Percentiles rank a stretch among this genome's conserved stretches.
Conservation (phyloP, 192 early-diverging fungal genomes). For the Backusella circina region DNA sequence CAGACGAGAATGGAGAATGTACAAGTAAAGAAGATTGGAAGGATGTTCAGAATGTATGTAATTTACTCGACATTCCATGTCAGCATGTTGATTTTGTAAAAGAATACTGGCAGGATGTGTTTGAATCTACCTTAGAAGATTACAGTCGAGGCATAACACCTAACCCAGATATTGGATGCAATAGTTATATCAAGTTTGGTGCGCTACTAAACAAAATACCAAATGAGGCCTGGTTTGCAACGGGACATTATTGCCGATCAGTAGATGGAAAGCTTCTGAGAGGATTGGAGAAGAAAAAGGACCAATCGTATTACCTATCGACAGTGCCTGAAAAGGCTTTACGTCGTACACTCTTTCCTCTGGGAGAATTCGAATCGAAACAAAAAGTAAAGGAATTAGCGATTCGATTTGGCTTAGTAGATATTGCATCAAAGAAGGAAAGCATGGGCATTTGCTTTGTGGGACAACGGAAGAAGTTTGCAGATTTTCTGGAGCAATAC, state of each 20-base stretch:
- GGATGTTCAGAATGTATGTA: slow-evolving; percentile 73
- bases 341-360: slow-evolving; percentile 65
- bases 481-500: slow-evolving; percentile 54
- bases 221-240: slow-evolving; percentile 32
- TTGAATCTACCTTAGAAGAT: slow-evolving; percentile 72
- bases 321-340: slow-evolving; percentile 51
- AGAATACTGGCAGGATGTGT: slow-evolving; percentile 91
- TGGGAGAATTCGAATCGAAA: slow-evolving; percentile 70
- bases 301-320: slow-evolving; percentile 93
- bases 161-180: slow-evolving; percentile 93
- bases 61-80: slow-evolving; percentile 61
- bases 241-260: slow-evolving; percentile 55
- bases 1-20: slow-evolving; percentile 75
- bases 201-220: slow-evolving; percentile 58
- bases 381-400: slow-evolving; percentile 72
- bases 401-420: slow-evolving; percentile 43
- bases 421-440: slow-evolving; percentile 68
- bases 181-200: slow-evolving; percentile 93
- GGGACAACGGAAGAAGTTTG: slow-evolving; percentile 73
- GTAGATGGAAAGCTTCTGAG: slow-evolving; percentile 35
- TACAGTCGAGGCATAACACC: slow-evolving; percentile 75
- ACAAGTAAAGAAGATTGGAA: slow-evolving; percentile 73
- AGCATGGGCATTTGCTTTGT: slow-evolving; percentile 98
- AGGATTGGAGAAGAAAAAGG: slow-evolving; percentile 70
- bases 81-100: slow-evolving; percentile 69